A percentile compares a stretch with the other conserved stretches of the same genome.
Evolutionary conservation across 2,329 filamentous ascomycete species (phyloP).

Genomic region (Sclerotinia nivalis): DNA sequence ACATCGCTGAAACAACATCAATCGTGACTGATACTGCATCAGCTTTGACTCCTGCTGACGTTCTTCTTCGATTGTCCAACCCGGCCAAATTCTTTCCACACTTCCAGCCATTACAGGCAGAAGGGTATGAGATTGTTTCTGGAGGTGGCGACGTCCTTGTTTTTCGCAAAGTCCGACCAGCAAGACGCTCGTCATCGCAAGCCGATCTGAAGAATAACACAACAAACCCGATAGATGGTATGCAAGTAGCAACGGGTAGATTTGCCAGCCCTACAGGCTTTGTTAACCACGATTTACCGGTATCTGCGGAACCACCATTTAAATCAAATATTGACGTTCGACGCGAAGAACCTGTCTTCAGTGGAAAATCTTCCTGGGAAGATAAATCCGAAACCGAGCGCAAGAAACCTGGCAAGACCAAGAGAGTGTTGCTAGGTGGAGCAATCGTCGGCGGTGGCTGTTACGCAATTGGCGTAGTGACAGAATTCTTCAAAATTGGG

Average conservation of each 20-base stretch:
- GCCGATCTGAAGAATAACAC: slow-evolving; percentile 29
- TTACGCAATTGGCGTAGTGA: slow-evolving; percentile 60
- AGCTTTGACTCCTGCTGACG: slow-evolving; percentile 59
- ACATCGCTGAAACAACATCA: slow-evolving; percentile 61
- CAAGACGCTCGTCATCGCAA: slow-evolving; percentile 29
- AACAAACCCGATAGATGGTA: slow-evolving; percentile 57
- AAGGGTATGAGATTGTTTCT: slow-evolving; percentile 68
- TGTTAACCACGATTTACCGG: slow-evolving; percentile 58
- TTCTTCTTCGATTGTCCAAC: slow-evolving; percentile 60
- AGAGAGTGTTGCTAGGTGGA: slow-evolving; percentile 54
- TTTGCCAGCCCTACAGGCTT: slow-evolving; percentile 67
- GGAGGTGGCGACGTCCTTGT: slow-evolving; percentile 64
- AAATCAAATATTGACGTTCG: slow-evolving; percentile 49
- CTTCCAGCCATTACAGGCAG: slow-evolving; percentile 56
- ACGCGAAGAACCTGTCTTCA: slow-evolving; percentile 52
- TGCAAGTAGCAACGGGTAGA: slow-evolving; percentile 51
- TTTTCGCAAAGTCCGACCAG: slow-evolving; percentile 59
- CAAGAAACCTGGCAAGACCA: slow-evolving; percentile 47
- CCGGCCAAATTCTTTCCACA: slow-evolving; percentile 66
- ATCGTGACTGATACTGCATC: slow-evolving; percentile 50
- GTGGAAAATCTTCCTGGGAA: slow-evolving; percentile 43
- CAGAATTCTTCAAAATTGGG: slow-evolving; percentile 56
- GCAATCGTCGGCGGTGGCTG: slow-evolving; percentile 55
- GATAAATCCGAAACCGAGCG: slow-evolving; percentile 32
- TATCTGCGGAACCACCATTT: slow-evolving; percentile 44